Evolutionary conservation across 768 basidiomycete genomes (phyloP).

Genomic region (Daedalea quercina): DNA sequence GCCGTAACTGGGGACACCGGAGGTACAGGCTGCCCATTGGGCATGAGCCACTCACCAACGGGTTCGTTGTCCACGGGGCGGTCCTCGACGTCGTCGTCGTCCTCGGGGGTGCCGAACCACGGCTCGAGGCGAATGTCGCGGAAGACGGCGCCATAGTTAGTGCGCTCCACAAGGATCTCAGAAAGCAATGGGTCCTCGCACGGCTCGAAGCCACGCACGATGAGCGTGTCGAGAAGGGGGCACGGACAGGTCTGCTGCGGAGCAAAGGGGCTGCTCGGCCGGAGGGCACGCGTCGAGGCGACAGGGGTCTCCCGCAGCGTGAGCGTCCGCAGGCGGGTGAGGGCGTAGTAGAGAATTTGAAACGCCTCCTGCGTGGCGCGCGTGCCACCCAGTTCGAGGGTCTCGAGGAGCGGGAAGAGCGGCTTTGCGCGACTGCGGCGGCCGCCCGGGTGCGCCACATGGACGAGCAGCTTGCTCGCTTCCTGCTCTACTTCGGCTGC

Average conservation of each 20-base stretch:
- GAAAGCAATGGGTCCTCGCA: neutral
- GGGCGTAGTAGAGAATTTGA: slow-evolving; percentile 11
- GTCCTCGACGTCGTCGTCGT: neutral
- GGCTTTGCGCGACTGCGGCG: slow-evolving; percentile 9
- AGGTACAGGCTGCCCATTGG: neutral
- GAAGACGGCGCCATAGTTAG: neutral
- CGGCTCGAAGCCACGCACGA: neutral
- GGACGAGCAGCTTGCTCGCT: slow-evolving; percentile 21
- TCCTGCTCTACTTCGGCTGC: slow-evolving; percentile 34
- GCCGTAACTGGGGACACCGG: neutral
- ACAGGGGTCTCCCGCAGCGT: slow-evolving; percentile 11
- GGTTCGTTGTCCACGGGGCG: neutral
- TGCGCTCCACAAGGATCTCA: neutral
- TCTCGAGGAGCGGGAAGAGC: slow-evolving; percentile 30
- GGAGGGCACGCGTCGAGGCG: neutral
- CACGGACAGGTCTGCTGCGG: neutral
- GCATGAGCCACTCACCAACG: neutral
- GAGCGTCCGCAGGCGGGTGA: slow-evolving; percentile 15
- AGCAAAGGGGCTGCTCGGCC: neutral
- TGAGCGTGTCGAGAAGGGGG: slow-evolving; percentile 1
- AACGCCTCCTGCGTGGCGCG: slow-evolving; percentile 24
- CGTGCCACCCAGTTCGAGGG: slow-evolving; percentile 31
- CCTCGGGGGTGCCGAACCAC: neutral
- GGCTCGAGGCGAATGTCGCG: slow-evolving; percentile 1
- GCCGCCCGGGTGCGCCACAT: neutral